These are phyloP conservation scores for Aphanoascus verrucosus DNA, from an alignment of 2,329 filamentous ascomycete genomes.

Conservation along the genomic window DNA sequence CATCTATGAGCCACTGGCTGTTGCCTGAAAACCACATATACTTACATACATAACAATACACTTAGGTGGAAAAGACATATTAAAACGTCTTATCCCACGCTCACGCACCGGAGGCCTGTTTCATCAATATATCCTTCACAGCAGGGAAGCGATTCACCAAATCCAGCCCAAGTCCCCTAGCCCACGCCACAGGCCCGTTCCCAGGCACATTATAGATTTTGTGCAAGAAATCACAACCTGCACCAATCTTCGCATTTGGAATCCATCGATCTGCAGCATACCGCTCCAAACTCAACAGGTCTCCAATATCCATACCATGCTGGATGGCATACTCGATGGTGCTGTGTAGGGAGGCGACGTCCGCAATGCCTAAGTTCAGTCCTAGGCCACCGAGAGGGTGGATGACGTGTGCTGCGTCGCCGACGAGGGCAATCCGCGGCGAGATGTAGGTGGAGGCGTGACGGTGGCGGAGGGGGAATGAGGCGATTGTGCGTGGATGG, in stretches of 20 bases:
- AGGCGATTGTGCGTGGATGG: conserved; percentile 70
- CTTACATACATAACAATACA: too few species aligned
- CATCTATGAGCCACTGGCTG: too few species aligned
- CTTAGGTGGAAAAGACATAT: too few species aligned
- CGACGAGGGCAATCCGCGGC: conserved; percentile 81
- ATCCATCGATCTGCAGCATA: conserved; percentile 76
- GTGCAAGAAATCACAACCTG: conserved; percentile 78
- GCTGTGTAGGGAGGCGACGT: conserved; percentile 66
- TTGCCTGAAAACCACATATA: too few species aligned
- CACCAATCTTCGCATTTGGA: conserved; percentile 67
- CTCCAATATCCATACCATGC: conserved; percentile 81
- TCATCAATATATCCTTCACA: conserved; percentile 81
- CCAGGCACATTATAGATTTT: conserved; percentile 72
- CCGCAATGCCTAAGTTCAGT: conserved; percentile 82
- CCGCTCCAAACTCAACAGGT: conserved; percentile 62
- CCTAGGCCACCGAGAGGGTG: conserved; percentile 93
- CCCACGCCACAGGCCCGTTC: conserved; percentile 65
- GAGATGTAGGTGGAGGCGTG: conserved; percentile 91
- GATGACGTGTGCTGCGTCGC: conserved; percentile 89
- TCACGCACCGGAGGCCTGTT: conserved; percentile 33
- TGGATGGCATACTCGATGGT: conserved; percentile 65
- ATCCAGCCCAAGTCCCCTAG: conserved; percentile 64
- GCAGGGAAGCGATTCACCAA: conserved; percentile 64
- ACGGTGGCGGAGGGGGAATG: conserved; percentile 80
- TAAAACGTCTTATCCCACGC: too few species aligned